Evolutionary conservation across 1,284 basidiomycete genomes (phyloP), one percentile per base, ranked within the genome.

Genomic region (Naganishia liquefaciens): DNA sequence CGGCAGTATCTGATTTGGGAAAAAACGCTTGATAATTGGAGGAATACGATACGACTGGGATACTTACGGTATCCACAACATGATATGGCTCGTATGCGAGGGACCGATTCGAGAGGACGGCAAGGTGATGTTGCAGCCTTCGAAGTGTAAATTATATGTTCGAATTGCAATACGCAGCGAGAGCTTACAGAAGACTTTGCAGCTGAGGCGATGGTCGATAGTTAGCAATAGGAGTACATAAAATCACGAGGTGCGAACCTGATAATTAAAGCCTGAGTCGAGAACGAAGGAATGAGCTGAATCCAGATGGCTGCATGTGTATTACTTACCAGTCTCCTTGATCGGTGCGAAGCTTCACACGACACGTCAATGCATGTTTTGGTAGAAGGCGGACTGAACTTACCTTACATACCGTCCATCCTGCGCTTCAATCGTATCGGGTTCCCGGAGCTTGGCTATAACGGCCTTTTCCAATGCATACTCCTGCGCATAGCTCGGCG

Each of bases 111-210:
- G 73, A 65, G 1, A 74, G 39, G 10, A 75, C 68, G 0, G 78
- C 78, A 9, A 78, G 65, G 44, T 78, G 75, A 47, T 78, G 76
- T 54, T 78, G 73, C 28, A 79, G 62, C 25, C 76, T 77, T 65
- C 3, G 50, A 30, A 46, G 62, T 11, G 28, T 19, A 19, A 27
- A 28, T 51, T 17, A 51, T 1, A 0, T 15, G n/a, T 6, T 30
- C 6, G 49, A 11, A 27, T 25, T 9, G 9, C 11, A 11, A 6
- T 1, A 33, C 7, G 17, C 19, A 21, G 28, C 19, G 39, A 23
- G 40, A 2, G 17, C 68, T 55, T 49, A 69, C 40, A 53, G 57
- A 39, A 64, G 54, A 54, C 51, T 52, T 49, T 67, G 63, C 5
- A 68, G 42, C 44, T 42, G 25, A 62, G 70, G 64, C 37, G 72